Evolutionary conservation across 352 stramenopile species (phyloP).

Genomic region (Phytophthora multivora): DNA sequence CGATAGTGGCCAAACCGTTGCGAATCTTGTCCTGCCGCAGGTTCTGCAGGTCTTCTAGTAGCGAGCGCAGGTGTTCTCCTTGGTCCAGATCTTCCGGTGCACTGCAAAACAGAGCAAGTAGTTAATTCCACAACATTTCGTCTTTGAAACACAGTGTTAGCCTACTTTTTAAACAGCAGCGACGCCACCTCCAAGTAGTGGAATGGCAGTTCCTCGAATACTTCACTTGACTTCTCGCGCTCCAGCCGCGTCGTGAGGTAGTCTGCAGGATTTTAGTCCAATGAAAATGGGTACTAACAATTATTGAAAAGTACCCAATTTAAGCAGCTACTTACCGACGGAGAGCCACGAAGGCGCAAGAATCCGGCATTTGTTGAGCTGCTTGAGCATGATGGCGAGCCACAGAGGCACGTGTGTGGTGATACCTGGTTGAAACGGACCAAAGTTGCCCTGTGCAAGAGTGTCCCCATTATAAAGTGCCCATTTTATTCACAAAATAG

Average conservation of each 20-base stretch:
- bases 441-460: conserved; percentile 72
- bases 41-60: conserved; percentile 89
- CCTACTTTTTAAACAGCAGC: conserved; percentile 84
- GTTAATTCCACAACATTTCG: too few relatives aligned
- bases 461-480: conserved; percentile 8
- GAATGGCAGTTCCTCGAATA: conserved; percentile 84
- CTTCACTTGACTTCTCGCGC: conserved; percentile 72
- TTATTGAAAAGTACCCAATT: conserved; percentile 13
- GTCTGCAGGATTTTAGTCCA: conserved; percentile 34
- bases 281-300: conserved; percentile 14
- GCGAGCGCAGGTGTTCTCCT: conserved; percentile 76
- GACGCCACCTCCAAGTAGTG: conserved; percentile 89
- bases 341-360: conserved; percentile 83
- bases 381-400: conserved; percentile 90
- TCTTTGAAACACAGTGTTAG: not conserved
- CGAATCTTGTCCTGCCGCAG: conserved; percentile 91
- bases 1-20: conserved; percentile 85
- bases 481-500: conserved; percentile 4
- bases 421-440: conserved; percentile 88
- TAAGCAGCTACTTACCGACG: conserved; percentile 48
- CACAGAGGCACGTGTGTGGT: conserved; percentile 85
- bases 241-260: conserved; percentile 63
- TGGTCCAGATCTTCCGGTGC: conserved; percentile 85
- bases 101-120: conserved; percentile 31
- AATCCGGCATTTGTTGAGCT: conserved; percentile 89